Evolutionary conservation across 1,139 yeast species (phyloP).

Genomic region (Debaryomycetaceae sp.): DNA sequence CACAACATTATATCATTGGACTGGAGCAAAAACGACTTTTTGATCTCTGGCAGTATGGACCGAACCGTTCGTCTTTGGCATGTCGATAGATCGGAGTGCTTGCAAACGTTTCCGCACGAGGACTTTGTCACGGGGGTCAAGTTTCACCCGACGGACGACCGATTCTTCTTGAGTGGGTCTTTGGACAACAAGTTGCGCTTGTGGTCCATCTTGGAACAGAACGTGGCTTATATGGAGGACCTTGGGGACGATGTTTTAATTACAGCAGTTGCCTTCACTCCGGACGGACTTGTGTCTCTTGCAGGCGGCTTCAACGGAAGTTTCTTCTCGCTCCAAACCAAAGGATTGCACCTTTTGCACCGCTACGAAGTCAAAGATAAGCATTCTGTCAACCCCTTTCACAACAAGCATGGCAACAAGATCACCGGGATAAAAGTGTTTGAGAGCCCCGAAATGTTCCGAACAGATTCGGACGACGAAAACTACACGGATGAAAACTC

Average conservation of each 20-base stretch:
- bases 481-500: constrained; percentile 6
- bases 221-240: constrained; percentile 29
- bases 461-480: constrained; percentile 6
- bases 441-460: constrained; percentile 1
- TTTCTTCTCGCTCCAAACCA: constrained; percentile 58
- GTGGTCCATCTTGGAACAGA: constrained; percentile 75
- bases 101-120: constrained; percentile 65
- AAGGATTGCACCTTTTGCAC: constrained; percentile 52
- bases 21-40: constrained; percentile 86
- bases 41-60: constrained; percentile 83
- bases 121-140: constrained; percentile 81
- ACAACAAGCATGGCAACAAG: constrained; percentile 30
- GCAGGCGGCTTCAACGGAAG: constrained; percentile 84
- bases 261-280: constrained; percentile 68
- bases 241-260: constrained; percentile 56
- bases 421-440: constrained; percentile 39
- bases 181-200: constrained; percentile 73
- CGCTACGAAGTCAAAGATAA: constrained; percentile 49
- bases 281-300: constrained; percentile 61
- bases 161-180: constrained; percentile 83
- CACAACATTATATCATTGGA: constrained; percentile 68
- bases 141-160: constrained; percentile 83
- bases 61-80: constrained; percentile 84
- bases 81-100: constrained; percentile 57
- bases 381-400: constrained; percentile 24